Base-by-base conservation (phyloP, 495 filamentous ascomycete genomes). In the Penicillium samsonianum region DNA sequence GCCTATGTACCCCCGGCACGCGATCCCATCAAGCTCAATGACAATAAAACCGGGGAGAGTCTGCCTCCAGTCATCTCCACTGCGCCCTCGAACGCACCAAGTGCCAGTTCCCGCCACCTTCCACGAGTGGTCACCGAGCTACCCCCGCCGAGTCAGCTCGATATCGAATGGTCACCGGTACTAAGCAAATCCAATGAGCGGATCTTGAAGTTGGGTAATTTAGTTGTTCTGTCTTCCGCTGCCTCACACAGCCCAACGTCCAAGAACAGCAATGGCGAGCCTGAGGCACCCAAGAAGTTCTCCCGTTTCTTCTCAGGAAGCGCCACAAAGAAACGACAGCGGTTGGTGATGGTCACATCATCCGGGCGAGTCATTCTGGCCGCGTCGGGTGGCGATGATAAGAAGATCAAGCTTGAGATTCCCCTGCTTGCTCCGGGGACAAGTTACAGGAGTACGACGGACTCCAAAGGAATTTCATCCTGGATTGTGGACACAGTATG, bases 111-210 rank as follows among this genome's bases (percentile, higher is more conserved):
- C 4, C 77, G 84, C 42, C 80, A 84, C 23, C 86, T 90, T 20
- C 87, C 92, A 11, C 82, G 92, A 57, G 84, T 97, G 40, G 94
- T 98, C 55, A 98, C 95, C 2, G 95, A 99, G 69, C 79, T 99
- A 25, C 92, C 95, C 2, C 92, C 95, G 30, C 95, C 95, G 10
- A 96, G 89, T 55, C 95, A 99, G 69, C 79, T 99, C 16, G 95
- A 99, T 71, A 96, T 99, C 55, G 95, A 98, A 73, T 99, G 95
- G 95, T 97, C 93, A 2, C 95, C 95, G 9, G 95, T 99, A 3
- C 74, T 99, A 52, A 96, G 90, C 30, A 87, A 84, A 54, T 84
- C 82, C 55, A 96, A 97, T 65, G 95, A 99, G 75, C 82, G 95
- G 47, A 99, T 99, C 53, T 69, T 99, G 57, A 96, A 96, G 67